Conservation (phyloP, 176 grass and related monocot species). For the Paspalum notatum region DNA sequence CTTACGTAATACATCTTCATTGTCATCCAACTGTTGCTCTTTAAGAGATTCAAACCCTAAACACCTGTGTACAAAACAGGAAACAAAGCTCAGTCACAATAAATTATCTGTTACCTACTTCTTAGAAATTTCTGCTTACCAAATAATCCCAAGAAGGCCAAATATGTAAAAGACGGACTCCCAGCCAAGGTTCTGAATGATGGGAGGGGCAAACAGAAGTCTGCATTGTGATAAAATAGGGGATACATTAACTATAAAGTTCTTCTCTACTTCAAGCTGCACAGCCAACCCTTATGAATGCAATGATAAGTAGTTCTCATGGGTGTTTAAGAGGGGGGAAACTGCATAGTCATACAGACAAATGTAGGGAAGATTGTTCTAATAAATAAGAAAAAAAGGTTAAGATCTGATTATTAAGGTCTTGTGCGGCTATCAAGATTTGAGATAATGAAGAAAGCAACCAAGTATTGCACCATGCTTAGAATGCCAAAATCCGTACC, state of each 20-base stretch:
- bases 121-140: slow-evolving; percentile 60
- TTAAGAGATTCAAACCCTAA: slow-evolving; percentile 88
- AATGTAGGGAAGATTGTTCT: slow-evolving; percentile 14
- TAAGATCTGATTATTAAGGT: slow-evolving; percentile 23
- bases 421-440: slow-evolving; percentile 18
- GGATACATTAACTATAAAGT: neutral
- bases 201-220: slow-evolving; percentile 84
- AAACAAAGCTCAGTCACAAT: slow-evolving; percentile 33
- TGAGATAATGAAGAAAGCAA: neutral
- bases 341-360: slow-evolving; percentile 1
- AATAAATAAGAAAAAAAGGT: slow-evolving; percentile 12
- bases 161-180: slow-evolving; percentile 96
- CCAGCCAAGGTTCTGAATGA: slow-evolving; percentile 94
- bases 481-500: neutral
- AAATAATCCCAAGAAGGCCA: slow-evolving; percentile 91
- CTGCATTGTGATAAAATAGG: slow-evolving; percentile 62
- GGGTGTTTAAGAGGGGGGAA: too few relatives aligned
- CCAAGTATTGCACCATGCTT: neutral
- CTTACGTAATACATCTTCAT: slow-evolving; percentile 62
- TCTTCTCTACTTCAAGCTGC: slow-evolving; percentile 18
- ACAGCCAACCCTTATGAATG: neutral
- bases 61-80: slow-evolving; percentile 59
- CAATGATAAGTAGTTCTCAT: too few relatives aligned
- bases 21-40: slow-evolving; percentile 52
- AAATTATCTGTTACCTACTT: slow-evolving; percentile 28